Percentiles rank a stretch among this genome's conserved stretches.
Evolutionary conservation across 1,284 basidiomycete species (phyloP).

Genomic region (Ustilago cynodontis): DNA sequence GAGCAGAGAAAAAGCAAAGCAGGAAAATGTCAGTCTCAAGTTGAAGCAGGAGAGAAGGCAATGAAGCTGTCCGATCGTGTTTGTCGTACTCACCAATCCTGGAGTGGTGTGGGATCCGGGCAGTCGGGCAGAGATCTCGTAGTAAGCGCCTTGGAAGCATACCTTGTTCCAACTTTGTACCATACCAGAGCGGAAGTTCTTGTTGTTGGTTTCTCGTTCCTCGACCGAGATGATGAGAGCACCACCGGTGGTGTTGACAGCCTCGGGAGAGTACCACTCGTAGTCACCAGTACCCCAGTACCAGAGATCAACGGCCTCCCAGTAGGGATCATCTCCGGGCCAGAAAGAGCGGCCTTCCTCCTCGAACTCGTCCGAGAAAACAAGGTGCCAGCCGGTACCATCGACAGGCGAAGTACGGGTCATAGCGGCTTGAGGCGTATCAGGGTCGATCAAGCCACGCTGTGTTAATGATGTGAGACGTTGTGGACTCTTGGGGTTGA

Average conservation of each 20-base stretch:
- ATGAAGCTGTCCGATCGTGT: too few relatives aligned
- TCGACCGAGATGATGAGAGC: constrained; percentile 61
- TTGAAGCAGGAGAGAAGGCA: not conserved
- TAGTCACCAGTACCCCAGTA: constrained; percentile 66
- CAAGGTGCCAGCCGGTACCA: constrained; percentile 72
- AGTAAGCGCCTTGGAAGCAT: constrained; percentile 69
- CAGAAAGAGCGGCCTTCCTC: constrained; percentile 76
- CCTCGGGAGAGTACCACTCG: constrained; percentile 71
- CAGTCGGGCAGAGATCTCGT: constrained; percentile 56
- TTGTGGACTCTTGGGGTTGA: constrained; percentile 20
- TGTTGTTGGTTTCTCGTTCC: constrained; percentile 58
- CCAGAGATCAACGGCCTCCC: constrained; percentile 74
- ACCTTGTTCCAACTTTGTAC: constrained; percentile 69
- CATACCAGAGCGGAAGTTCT: constrained; percentile 68
- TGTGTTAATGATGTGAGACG: constrained; percentile 36
- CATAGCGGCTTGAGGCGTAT: constrained; percentile 50
- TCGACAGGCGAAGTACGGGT: constrained; percentile 35
- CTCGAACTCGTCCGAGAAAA: constrained; percentile 81
- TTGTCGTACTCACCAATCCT: constrained; percentile 19
- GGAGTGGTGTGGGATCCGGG: constrained; percentile 34
- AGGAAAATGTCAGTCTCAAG: not conserved
- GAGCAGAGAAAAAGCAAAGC: not conserved
- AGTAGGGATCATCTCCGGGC: constrained; percentile 69
- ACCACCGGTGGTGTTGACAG: constrained; percentile 58
- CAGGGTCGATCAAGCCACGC: constrained; percentile 57